phyloP scores from a whole-genome alignment of 2,329 filamentous ascomycete genomes.

The Microdochium nivale region DNA sequence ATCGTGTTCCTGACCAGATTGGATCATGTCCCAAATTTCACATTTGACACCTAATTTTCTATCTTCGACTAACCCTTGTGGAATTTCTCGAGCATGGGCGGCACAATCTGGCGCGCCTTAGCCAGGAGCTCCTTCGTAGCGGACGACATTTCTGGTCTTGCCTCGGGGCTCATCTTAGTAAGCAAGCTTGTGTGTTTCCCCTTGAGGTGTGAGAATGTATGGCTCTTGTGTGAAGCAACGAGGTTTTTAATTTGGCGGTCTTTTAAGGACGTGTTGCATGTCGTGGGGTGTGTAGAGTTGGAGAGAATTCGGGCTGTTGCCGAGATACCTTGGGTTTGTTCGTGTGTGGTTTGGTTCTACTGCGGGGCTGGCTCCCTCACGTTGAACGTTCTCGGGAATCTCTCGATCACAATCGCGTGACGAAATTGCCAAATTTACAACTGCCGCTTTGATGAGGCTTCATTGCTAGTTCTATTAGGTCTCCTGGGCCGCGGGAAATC shows the following conservation, averaged over 20 bases:
- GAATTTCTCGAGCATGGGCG: slow-evolving; percentile 89
- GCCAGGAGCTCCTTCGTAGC: slow-evolving; percentile 66
- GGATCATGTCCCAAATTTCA: too few relatives aligned
- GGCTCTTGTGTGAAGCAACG: background rate
- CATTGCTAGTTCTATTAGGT: too few relatives aligned
- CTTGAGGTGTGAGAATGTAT: background rate
- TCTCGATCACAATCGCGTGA: too few relatives aligned
- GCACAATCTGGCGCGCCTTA: slow-evolving; percentile 83
- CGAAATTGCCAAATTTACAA: too few relatives aligned
- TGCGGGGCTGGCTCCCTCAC: background rate
- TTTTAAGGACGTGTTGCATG: background rate
- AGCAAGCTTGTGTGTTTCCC: background rate
- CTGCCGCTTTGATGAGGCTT: too few relatives aligned
- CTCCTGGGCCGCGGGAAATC: too few relatives aligned
- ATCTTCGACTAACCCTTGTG: slow-evolving; percentile 70
- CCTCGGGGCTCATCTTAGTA: slow-evolving; percentile 12
- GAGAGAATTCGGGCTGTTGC: background rate
- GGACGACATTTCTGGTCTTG: slow-evolving; percentile 47
- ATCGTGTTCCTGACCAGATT: too few relatives aligned
- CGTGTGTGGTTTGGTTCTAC: background rate
- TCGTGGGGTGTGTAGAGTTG: background rate
- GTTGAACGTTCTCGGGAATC: too few relatives aligned
- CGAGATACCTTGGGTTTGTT: background rate
- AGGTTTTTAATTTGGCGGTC: background rate
- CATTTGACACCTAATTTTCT: too few relatives aligned